phyloP scores from a whole-genome alignment of 2,329 filamentous ascomycete genomes.

The Blastomyces parvus region DNA sequence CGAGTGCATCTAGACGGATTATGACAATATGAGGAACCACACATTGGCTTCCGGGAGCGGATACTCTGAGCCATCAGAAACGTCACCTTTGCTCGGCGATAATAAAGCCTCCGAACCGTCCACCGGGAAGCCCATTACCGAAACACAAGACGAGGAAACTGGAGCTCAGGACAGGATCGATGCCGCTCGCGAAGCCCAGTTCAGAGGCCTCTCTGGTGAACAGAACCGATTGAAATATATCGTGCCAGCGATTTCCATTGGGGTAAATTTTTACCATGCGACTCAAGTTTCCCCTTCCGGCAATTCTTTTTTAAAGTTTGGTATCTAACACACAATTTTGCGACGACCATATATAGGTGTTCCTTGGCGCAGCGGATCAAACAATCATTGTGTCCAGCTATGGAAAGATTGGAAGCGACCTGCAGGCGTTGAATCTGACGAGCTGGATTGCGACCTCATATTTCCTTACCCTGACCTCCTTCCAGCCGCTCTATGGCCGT shows the following conservation, averaged over 20 bases:
- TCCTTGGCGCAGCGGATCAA: slow-evolving; percentile 64
- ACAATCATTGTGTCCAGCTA: slow-evolving; percentile 72
- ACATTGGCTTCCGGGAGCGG: slow-evolving; percentile 2
- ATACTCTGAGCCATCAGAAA: slow-evolving; percentile 28
- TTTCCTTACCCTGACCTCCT: slow-evolving; percentile 64
- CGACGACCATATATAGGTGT: slow-evolving; percentile 44
- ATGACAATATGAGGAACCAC: slow-evolving; percentile 10
- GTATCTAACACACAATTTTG: background rate
- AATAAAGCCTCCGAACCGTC: background rate
- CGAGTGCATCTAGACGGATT: background rate
- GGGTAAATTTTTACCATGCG: slow-evolving; percentile 37
- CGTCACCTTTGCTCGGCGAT: slow-evolving; percentile 36
- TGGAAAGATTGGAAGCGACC: slow-evolving; percentile 64
- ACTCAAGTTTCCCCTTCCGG: background rate
- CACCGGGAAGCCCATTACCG: background rate
- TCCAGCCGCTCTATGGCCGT: slow-evolving; percentile 65
- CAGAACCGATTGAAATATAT: slow-evolving; percentile 47
- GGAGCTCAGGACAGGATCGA: slow-evolving; percentile 29
- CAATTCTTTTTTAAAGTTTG: background rate
- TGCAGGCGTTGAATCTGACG: slow-evolving; percentile 63
- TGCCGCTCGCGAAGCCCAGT: slow-evolving; percentile 25
- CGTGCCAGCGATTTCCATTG: slow-evolving; percentile 52
- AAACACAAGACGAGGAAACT: slow-evolving; percentile 15
- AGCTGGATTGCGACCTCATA: slow-evolving; percentile 65
- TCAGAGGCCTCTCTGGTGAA: slow-evolving; percentile 41